Percentiles rank a stretch among this genome's conserved stretches.
Evolutionary conservation across 768 basidiomycete species (phyloP).

Genomic region (Suillus paluster): DNA sequence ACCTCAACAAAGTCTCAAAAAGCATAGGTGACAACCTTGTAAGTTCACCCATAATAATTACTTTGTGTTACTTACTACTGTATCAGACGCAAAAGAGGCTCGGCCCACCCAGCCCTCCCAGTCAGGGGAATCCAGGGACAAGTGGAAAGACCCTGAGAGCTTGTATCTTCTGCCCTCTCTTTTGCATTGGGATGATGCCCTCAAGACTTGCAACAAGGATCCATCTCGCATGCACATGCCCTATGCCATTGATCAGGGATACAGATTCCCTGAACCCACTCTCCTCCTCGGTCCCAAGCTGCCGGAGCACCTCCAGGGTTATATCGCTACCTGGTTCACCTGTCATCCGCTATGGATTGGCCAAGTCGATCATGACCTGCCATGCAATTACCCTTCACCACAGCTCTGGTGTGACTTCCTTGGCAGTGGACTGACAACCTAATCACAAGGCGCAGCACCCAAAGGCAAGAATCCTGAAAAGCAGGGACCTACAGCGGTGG

Average conservation of each 20-base stretch:
- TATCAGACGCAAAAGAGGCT: background rate
- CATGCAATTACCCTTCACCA: background rate
- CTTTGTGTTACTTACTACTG: background rate
- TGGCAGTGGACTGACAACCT: background rate
- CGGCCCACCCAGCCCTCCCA: background rate
- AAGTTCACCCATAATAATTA: background rate
- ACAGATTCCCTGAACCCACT: conserved; percentile 9
- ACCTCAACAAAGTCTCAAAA: background rate
- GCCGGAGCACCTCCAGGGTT: background rate
- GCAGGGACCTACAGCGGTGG: background rate
- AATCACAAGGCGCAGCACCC: background rate
- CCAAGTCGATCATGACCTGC: background rate
- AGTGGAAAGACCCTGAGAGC: conserved; percentile 1
- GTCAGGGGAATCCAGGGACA: conserved; percentile 5
- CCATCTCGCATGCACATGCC: background rate
- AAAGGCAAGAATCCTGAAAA: background rate
- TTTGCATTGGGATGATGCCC: background rate
- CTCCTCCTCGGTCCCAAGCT: background rate
- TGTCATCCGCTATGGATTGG: background rate
- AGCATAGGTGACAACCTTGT: background rate
- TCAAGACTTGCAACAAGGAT: conserved; percentile 6
- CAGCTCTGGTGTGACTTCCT: background rate
- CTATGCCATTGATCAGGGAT: conserved; percentile 6
- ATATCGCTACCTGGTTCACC: conserved; percentile 3
- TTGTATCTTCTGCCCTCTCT: background rate